These are phyloP conservation scores for Hebeloma cylindrosporum DNA, from an alignment of 768 basidiomycete species.

Conservation along the genomic window DNA sequence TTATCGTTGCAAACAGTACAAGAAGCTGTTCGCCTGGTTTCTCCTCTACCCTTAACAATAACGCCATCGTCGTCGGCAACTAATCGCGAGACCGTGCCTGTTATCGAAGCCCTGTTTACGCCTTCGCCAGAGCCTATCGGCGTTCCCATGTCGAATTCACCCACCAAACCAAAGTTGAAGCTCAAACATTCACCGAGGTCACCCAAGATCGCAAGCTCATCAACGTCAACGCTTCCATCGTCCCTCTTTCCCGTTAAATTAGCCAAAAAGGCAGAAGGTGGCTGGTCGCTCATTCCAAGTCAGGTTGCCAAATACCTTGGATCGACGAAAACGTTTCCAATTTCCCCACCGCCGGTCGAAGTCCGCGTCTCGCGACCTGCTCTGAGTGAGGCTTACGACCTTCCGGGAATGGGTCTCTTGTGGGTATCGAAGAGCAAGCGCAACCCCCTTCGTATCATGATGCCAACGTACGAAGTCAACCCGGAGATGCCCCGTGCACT, in stretches of 20 bases:
- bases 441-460: slow-evolving; percentile 10
- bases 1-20: too few species aligned
- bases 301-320: slow-evolving; percentile 6
- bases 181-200: too few species aligned
- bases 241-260: background rate
- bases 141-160: too few species aligned
- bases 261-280: background rate
- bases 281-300: background rate
- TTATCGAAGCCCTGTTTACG: too few species aligned
- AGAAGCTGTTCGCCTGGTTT: too few species aligned
- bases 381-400: slow-evolving; percentile 9
- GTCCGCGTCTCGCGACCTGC: slow-evolving; percentile 14
- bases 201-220: too few species aligned
- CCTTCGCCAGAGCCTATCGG: too few species aligned
- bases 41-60: too few species aligned
- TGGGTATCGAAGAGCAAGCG: slow-evolving; percentile 14
- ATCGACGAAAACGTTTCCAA: background rate
- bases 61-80: too few species aligned
- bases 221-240: background rate
- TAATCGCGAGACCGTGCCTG: too few species aligned
- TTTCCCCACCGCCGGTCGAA: slow-evolving; percentile 2
- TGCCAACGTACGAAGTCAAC: slow-evolving; percentile 11
- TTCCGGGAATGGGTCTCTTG: slow-evolving; percentile 17
- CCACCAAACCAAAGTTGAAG: too few species aligned
- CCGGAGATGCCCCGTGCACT: slow-evolving; percentile 16